Evolutionary conservation across 1,284 basidiomycete genomes (phyloP), one percentile per base, ranked within the genome.

Genomic region (Anthracocystis setariae): DNA sequence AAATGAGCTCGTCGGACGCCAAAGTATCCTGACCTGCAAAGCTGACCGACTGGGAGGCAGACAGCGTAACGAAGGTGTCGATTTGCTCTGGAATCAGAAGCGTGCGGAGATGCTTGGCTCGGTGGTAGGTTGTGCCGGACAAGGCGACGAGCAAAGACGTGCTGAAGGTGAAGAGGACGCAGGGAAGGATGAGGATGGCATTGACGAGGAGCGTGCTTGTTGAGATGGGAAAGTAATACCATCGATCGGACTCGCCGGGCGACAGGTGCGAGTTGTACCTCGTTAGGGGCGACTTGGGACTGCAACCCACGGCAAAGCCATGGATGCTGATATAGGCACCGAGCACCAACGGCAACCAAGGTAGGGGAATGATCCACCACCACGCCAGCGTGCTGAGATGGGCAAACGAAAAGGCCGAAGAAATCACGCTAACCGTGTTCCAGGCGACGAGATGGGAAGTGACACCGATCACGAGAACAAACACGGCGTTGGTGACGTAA

Each of bases 291-390:
- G 62, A 65, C 0, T 40, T 32, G 3, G 62, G 62, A n/a, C 56
- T 58, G 27, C 55, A 53, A 1, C 62, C 62, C 5, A 59, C 29
- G 0, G 24, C 29, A 17, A 59, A 65, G 8, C 62, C 62, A 12
- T 65, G 62, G 3, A 58, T 39, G 46, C 55, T 59, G 12, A 54
- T 33, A 17, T 54, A 59, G 10, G 50, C 46, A 17, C 46, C 32
- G 0, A 51, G 5, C 7, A 52, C 44, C 13, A 66, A 27, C 7
- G 63, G 43, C 29, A 49, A 25, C 56, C 60, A 69, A 4, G 66
- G 66, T 8, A 55, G 12, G n/a, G 66, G 66, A 12, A 64, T 38
- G 29, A 59, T 12, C 60, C 66, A 69, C 29, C 32, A 47, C 51
- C 55, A 60, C 18, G 49, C 33, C 9, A 62, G n/a, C 12, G 23